phyloP scores from a whole-genome alignment of 768 basidiomycete species.

The Paxillus ammoniavirescens region DNA sequence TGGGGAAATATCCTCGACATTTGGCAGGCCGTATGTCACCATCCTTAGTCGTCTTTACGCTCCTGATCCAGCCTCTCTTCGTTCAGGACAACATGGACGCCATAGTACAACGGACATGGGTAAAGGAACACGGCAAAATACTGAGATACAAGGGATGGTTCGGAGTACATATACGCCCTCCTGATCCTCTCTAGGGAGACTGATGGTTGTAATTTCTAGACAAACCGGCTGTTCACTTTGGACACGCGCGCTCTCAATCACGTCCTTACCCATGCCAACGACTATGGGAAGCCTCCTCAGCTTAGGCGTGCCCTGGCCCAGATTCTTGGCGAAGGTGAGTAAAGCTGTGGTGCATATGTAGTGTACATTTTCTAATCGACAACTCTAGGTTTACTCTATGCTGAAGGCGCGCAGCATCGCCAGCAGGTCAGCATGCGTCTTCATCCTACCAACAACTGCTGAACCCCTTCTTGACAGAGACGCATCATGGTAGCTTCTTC shows the following conservation, averaged over 20 bases:
- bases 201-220: constrained; percentile 16
- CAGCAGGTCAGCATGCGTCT: no score
- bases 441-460: no score
- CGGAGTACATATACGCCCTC: constrained; percentile 33
- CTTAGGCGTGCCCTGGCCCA: constrained; percentile 36
- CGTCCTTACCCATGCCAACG: constrained; percentile 53
- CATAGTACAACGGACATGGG: constrained; percentile 32
- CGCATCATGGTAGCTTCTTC: no score
- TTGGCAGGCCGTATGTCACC: constrained; percentile 35
- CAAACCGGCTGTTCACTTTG: constrained; percentile 47
- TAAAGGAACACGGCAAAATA: constrained; percentile 45
- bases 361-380: background rate
- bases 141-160: constrained; percentile 44
- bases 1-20: constrained; percentile 39
- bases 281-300: constrained; percentile 55
- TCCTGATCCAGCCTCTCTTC: background rate
- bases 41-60: background rate
- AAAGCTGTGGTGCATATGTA: background rate
- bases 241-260: constrained; percentile 64
- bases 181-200: background rate
- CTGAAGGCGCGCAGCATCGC: no score
- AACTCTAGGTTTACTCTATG: constrained; percentile 32
- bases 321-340: constrained; percentile 41
- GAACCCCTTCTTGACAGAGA: no score
- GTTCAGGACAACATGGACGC: no score